Conservation (phyloP, 306 rosid genomes). For the Cicer chorassanicum region DNA sequence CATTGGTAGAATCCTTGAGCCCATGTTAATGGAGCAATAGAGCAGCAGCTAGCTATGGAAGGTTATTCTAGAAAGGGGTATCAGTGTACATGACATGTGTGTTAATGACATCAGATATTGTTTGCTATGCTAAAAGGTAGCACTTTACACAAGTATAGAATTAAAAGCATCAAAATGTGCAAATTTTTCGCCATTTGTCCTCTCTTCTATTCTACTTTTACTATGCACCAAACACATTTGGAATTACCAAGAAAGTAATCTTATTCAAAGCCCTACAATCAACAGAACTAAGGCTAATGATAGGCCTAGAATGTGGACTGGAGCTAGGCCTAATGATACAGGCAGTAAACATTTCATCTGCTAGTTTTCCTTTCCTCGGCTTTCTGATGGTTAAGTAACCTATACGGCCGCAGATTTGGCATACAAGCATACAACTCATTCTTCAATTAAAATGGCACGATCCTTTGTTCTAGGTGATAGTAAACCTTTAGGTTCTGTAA, state of each 20-base stretch:
- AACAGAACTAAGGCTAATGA: background rate
- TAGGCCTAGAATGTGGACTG: too few species aligned
- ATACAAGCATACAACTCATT: background rate
- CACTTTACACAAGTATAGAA: too few species aligned
- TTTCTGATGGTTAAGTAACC: background rate
- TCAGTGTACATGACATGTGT: too few species aligned
- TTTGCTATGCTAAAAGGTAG: background rate
- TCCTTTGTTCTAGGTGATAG: background rate
- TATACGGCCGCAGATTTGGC: background rate
- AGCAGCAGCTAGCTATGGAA: background rate
- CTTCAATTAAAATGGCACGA: background rate
- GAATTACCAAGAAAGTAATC: background rate
- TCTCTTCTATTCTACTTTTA: background rate
- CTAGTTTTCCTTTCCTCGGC: background rate
- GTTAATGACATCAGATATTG: too few species aligned
- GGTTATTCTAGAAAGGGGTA: slow-evolving; percentile 7
- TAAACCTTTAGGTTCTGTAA: background rate
- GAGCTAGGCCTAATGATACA: background rate
- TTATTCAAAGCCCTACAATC: background rate
- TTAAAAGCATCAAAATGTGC: background rate
- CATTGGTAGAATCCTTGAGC: background rate
- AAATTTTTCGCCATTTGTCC: background rate
- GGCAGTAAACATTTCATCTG: background rate
- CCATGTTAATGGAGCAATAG: background rate
- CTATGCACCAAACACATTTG: background rate